Conservation (phyloP, 1,139 yeast genomes). For the Hemisphaericaspora subhashii region DNA sequence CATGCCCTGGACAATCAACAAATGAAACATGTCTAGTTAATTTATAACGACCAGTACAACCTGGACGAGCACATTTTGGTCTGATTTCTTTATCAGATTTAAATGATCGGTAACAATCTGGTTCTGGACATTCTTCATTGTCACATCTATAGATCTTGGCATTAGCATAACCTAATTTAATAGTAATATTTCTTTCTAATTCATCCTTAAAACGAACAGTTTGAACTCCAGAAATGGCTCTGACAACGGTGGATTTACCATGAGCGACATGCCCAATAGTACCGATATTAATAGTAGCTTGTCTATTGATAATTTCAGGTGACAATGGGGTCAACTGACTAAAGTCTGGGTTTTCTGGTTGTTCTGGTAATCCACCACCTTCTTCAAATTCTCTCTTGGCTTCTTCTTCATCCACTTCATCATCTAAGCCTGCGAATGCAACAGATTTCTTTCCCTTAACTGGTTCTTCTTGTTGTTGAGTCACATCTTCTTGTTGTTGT, state of each 20-base stretch:
- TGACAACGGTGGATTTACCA: slow-evolving; percentile 97
- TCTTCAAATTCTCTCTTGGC: slow-evolving; percentile 88
- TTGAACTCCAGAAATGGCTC: slow-evolving; percentile 98
- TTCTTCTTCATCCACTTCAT: slow-evolving; percentile 59
- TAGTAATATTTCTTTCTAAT: slow-evolving; percentile 97
- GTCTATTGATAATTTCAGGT: slow-evolving; percentile 95
- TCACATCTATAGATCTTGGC: slow-evolving; percentile 97
- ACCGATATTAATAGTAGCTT: slow-evolving; percentile 98
- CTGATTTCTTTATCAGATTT: slow-evolving; percentile 92
- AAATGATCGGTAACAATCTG: slow-evolving; percentile 92
- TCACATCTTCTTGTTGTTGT: slow-evolving; percentile 40
- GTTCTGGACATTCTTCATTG: slow-evolving; percentile 84
- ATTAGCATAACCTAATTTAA: slow-evolving; percentile 97
- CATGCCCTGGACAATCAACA: slow-evolving; percentile 99
- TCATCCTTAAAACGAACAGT: slow-evolving; percentile 99
- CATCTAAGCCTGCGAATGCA: slow-evolving; percentile 76
- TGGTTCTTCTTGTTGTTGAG: slow-evolving; percentile 21
- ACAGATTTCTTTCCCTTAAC: slow-evolving; percentile 70
- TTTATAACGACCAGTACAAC: slow-evolving; percentile 81
- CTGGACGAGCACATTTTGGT: slow-evolving; percentile 87
- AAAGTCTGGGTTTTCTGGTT: slow-evolving; percentile 87
- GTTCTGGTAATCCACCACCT: slow-evolving; percentile 98
- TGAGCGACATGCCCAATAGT: slow-evolving; percentile 96
- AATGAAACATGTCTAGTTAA: slow-evolving; percentile 95
- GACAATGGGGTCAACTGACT: slow-evolving; percentile 77